Evolutionary conservation across 148 eudicot genomes (phyloP).

Genomic region (Bassia scoparia): DNA sequence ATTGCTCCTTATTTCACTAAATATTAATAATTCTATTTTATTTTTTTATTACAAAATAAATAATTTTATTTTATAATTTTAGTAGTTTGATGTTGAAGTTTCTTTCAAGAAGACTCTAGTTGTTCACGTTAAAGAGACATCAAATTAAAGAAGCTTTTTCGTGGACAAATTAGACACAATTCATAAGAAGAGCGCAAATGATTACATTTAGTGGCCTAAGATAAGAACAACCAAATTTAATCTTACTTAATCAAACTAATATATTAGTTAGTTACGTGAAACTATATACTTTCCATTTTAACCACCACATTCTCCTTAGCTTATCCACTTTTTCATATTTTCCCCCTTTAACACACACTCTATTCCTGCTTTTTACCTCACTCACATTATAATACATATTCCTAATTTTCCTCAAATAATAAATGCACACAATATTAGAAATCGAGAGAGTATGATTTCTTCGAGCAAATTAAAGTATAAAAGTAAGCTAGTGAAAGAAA

Average conservation of each 20-base stretch:
- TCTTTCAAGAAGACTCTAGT: conserved; percentile 16
- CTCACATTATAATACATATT: no score
- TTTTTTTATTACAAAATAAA: neutral
- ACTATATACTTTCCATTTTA: no score
- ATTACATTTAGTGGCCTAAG: conserved; percentile 19
- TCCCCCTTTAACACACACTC: no score
- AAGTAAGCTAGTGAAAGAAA: neutral
- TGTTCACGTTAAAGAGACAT: conserved; percentile 19
- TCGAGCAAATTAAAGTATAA: neutral
- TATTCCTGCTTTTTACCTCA: no score
- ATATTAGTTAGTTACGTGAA: no score
- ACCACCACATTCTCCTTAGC: no score
- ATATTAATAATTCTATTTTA: neutral
- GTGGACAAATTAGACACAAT: conserved; percentile 15
- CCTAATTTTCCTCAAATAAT: no score
- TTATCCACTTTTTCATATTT: no score
- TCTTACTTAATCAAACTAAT: neutral
- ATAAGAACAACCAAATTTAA: neutral
- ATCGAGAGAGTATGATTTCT: neutral
- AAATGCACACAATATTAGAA: no score
- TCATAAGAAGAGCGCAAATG: conserved; percentile 21
- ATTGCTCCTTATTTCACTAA: conserved; percentile 2
- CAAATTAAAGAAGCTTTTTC: neutral
- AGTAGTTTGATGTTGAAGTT: conserved; percentile 25
- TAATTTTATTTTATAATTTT: neutral